phyloP scores from a whole-genome alignment of 1,284 basidiomycete genomes.

The Coniferiporia weirii region DNA sequence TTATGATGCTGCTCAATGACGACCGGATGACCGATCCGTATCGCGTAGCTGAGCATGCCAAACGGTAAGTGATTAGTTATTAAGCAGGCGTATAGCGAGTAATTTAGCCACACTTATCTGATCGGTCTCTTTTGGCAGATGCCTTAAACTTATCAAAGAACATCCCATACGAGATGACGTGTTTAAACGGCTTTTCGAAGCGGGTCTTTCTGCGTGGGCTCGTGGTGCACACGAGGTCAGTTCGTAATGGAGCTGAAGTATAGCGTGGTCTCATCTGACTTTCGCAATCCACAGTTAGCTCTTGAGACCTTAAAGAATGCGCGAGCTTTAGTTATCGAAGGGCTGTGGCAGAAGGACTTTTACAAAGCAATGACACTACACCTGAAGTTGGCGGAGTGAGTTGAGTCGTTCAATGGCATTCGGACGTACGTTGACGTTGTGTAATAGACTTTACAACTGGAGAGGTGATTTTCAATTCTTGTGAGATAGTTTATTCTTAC shows the following conservation, averaged over 20 bases:
- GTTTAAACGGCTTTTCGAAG: slow-evolving; percentile 54
- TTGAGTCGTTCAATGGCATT: slow-evolving; percentile 16
- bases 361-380: slow-evolving; percentile 45
- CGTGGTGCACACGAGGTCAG: slow-evolving; percentile 66
- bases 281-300: slow-evolving; percentile 41
- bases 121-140: slow-evolving; percentile 32
- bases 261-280: not conserved
- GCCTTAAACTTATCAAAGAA: slow-evolving; percentile 52
- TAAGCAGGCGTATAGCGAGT: not conserved
- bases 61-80: slow-evolving; percentile 36
- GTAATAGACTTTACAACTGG: slow-evolving; percentile 52
- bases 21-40: slow-evolving; percentile 49
- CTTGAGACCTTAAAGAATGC: slow-evolving; percentile 57
- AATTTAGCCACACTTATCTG: slow-evolving; percentile 1
- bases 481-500: not conserved
- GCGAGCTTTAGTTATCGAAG: slow-evolving; percentile 43
- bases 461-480: slow-evolving; percentile 36
- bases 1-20: slow-evolving; percentile 66
- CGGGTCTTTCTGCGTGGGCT: slow-evolving; percentile 62
- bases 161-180: slow-evolving; percentile 57
- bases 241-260: not conserved
- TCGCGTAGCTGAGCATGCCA: slow-evolving; percentile 63
- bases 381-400: slow-evolving; percentile 56
- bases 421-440: not conserved
- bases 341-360: slow-evolving; percentile 49